Base-by-base conservation (phyloP, 176 grass and related monocot species). In the Oryza nivara region DNA sequence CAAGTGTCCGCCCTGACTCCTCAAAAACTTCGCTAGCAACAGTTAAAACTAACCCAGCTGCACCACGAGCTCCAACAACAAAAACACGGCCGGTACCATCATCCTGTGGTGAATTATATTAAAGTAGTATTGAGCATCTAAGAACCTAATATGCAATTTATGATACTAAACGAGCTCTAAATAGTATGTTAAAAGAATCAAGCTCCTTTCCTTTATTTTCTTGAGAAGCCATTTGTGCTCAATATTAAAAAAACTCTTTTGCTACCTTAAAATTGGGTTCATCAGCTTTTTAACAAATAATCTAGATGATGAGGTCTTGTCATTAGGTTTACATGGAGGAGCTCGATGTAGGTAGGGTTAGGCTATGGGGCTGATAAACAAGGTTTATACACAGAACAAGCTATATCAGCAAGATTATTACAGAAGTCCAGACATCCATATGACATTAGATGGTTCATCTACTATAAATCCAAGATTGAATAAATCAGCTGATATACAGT, bases 21-120 rank as follows among this genome's bases (percentile, higher is more conserved):
- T 98, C 96, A 85, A 98, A 98, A 88, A 93, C 90, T 80, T 98
- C 96, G 86, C 96, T 98, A 75, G 91, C 93, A 90, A 98, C 75
- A 81, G 91, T 98, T 80, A 98, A 92, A 71, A 92, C 69, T 76
- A 98, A 87, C 15, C 96, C 93, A 20, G 87, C 84, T 72, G 96
- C 96, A 92, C 86, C 89, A 78, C 88, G 91, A 80, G 96, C 96
- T 11, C 93, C 96, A 30, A 93, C 85, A 67, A 98, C 80, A 88
- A 76, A 85, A n/a, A 88, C 93, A 68, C 91, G 93, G n/a, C 87
- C 93, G 80, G 89, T 95, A 61, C 93, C 96, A 86, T 98, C 96
- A 92, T 93, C 91, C 96, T 98, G 86, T 82, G 16, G 80, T 77
- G 23, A 68, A 68, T 83, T 77, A 71, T 32, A 70, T 82, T 80